Percentiles rank a stretch among this genome's conserved stretches.
phyloP scores from a whole-genome alignment of 352 stramenopile genomes.

The Phytophthora chlamydospora region DNA sequence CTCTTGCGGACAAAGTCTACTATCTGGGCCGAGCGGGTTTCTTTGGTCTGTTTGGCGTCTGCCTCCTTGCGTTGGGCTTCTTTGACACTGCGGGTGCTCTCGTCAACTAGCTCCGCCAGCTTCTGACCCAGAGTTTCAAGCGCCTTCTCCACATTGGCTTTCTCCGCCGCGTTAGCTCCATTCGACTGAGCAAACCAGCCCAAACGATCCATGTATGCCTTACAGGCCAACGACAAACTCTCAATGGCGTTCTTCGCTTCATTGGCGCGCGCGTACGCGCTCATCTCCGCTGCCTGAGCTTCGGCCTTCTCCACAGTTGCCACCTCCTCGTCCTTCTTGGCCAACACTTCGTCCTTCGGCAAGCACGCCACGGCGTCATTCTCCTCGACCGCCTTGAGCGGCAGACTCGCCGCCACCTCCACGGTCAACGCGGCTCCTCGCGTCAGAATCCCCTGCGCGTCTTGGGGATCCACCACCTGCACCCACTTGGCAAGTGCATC shows the following conservation, averaged over 20 bases:
- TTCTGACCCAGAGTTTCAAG: constrained; percentile 37
- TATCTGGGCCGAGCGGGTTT: constrained; percentile 39
- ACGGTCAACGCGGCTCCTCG: constrained; percentile 18
- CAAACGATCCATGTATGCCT: constrained; percentile 45
- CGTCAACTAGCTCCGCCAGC: constrained; percentile 20
- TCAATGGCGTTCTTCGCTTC: constrained; percentile 52
- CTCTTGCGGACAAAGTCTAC: constrained; percentile 40
- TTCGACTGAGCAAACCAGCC: constrained; percentile 35
- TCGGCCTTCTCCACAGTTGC: constrained; percentile 27
- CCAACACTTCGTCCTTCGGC: constrained; percentile 23
- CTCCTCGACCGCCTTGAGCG: constrained; percentile 22
- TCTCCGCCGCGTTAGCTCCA: constrained; percentile 20
- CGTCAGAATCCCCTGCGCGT: constrained; percentile 24
- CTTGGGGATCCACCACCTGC: constrained; percentile 24
- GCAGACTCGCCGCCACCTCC: constrained; percentile 30
- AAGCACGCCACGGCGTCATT: constrained; percentile 26
- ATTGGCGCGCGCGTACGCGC: constrained; percentile 38
- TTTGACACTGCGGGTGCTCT: constrained; percentile 30
- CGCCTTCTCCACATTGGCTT: constrained; percentile 18
- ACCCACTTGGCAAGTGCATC: constrained; percentile 48
- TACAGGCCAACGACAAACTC: constrained; percentile 45
- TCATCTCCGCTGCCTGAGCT: constrained; percentile 18
- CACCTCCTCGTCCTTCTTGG: constrained; percentile 32
- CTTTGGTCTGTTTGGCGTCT: constrained; percentile 35
- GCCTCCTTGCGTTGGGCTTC: constrained; percentile 28